A percentile compares a stretch with the other conserved stretches of the same genome.
Conservation (phyloP, 768 basidiomycete species). For the Phylloporus rhodoxanthus region DNA sequence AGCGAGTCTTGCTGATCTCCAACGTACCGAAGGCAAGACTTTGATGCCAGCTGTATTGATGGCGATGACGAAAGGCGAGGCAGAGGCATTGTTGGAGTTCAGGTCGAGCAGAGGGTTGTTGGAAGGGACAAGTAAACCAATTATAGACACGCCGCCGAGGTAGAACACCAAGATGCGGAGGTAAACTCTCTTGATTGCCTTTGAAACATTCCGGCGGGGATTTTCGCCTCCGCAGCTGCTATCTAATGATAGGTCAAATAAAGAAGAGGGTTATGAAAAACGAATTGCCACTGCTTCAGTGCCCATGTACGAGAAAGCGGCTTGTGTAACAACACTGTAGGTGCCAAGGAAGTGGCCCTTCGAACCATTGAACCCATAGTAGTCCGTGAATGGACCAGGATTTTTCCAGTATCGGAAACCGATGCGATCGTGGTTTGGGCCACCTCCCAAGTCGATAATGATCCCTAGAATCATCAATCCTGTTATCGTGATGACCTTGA, state of each 20-base stretch:
- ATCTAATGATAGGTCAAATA: constrained; percentile 20
- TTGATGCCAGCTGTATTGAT: constrained; percentile 53
- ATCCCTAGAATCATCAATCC: constrained; percentile 45
- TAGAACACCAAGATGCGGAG: constrained; percentile 35
- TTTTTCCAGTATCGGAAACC: constrained; percentile 45
- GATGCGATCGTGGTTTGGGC: constrained; percentile 46
- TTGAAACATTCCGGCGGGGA: constrained; percentile 40
- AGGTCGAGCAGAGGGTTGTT: constrained; percentile 39
- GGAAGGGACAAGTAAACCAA: constrained; percentile 48
- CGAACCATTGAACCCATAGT: constrained; percentile 33
- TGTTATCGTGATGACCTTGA: constrained; percentile 46
- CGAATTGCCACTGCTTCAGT: constrained; percentile 46
- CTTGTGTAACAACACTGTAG: constrained; percentile 52
- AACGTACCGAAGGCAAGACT: constrained; percentile 43
- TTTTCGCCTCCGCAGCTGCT: constrained; percentile 47
- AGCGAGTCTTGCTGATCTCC: background rate
- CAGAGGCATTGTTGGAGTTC: constrained; percentile 35
- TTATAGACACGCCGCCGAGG: constrained; percentile 39
- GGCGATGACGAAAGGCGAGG: constrained; percentile 56
- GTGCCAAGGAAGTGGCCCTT: constrained; percentile 47
- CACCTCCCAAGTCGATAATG: constrained; percentile 48
- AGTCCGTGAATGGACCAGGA: constrained; percentile 55
- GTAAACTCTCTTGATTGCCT: constrained; percentile 42
- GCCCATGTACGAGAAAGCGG: constrained; percentile 56
- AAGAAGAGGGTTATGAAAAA: background rate